Conservation (phyloP, 2,329 filamentous ascomycete species). For the Pseudohalonectria lignicola region DNA sequence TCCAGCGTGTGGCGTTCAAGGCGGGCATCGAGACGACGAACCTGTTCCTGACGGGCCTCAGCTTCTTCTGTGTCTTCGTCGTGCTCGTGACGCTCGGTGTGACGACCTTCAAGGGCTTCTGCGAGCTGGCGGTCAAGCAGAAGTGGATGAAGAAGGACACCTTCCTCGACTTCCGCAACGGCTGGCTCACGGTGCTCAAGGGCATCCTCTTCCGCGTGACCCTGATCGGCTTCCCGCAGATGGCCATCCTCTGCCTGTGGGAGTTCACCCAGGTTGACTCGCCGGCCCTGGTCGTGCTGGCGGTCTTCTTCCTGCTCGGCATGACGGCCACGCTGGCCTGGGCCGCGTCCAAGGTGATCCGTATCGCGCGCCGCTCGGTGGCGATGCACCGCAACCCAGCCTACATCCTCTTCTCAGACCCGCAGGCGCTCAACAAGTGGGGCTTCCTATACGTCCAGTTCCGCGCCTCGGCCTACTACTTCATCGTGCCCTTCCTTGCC, state of each 20-base stretch:
- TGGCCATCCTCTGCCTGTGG: slow-evolving; percentile 76
- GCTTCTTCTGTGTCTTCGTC: slow-evolving; percentile 73
- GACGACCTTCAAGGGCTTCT: slow-evolving; percentile 61
- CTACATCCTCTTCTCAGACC: slow-evolving; percentile 83
- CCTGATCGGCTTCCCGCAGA: slow-evolving; percentile 76
- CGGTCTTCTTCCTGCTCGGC: slow-evolving; percentile 69
- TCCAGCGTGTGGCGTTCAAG: slow-evolving; percentile 73
- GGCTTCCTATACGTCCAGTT: slow-evolving; percentile 87
- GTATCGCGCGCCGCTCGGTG: slow-evolving; percentile 70
- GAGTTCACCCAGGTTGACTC: slow-evolving; percentile 73
- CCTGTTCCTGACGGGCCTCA: slow-evolving; percentile 73
- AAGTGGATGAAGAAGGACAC: slow-evolving; percentile 58
- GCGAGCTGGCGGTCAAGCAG: slow-evolving; percentile 58
- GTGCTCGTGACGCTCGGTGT: slow-evolving; percentile 59
- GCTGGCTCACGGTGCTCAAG: slow-evolving; percentile 76
- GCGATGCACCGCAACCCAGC: slow-evolving; percentile 83
- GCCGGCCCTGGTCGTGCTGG: slow-evolving; percentile 65
- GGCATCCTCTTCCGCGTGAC: slow-evolving; percentile 77
- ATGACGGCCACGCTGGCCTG: slow-evolving; percentile 63
- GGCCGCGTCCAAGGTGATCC: slow-evolving; percentile 74
- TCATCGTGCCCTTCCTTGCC: slow-evolving; percentile 61
- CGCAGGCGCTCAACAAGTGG: slow-evolving; percentile 80
- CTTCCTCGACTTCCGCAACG: slow-evolving; percentile 77
- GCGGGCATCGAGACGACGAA: slow-evolving; percentile 72
- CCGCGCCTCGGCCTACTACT: slow-evolving; percentile 81